phyloP scores from a whole-genome alignment of 805 yeast species.

The Candida nanaspora region DNA sequence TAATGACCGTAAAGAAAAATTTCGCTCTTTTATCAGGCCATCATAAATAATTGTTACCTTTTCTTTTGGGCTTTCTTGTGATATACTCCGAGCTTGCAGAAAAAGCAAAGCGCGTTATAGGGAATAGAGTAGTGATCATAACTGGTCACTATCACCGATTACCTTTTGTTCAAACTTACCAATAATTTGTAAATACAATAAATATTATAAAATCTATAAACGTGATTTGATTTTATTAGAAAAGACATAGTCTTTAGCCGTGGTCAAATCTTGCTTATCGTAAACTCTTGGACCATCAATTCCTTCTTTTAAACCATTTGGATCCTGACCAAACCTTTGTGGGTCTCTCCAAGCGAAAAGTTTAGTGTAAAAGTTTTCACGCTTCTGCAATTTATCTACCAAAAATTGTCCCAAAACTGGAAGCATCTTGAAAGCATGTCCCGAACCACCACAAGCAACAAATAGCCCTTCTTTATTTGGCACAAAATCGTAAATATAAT shows the following conservation, averaged over 20 bases:
- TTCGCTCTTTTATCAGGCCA: too few relatives aligned
- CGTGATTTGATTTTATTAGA: not conserved
- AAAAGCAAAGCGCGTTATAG: too few relatives aligned
- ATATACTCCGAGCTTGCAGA: too few relatives aligned
- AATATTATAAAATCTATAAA: too few relatives aligned
- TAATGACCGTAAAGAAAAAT: too few relatives aligned
- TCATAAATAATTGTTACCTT: too few relatives aligned
- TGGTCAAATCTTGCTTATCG: conserved; percentile 13
- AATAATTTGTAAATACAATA: too few relatives aligned
- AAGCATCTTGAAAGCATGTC: conserved; percentile 29
- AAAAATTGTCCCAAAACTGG: conserved; percentile 26
- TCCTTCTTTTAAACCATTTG: conserved; percentile 22
- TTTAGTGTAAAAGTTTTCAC: conserved; percentile 22
- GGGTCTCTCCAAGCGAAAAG: conserved; percentile 28
- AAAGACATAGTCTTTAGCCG: conserved; percentile 5
- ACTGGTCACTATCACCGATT: too few relatives aligned
- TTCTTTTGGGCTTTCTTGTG: too few relatives aligned
- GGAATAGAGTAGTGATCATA: too few relatives aligned
- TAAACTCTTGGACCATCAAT: conserved; percentile 12
- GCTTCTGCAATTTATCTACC: conserved; percentile 26
- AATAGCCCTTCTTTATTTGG: conserved; percentile 22
- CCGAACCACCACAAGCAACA: conserved; percentile 29
- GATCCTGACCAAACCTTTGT: conserved; percentile 16
- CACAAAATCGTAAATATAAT: conserved; percentile 25
- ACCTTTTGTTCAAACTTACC: too few relatives aligned